Evolutionary conservation across 805 yeast genomes (phyloP), one percentile per base, ranked within the genome.

Genomic region (Danielia reshetovae): DNA sequence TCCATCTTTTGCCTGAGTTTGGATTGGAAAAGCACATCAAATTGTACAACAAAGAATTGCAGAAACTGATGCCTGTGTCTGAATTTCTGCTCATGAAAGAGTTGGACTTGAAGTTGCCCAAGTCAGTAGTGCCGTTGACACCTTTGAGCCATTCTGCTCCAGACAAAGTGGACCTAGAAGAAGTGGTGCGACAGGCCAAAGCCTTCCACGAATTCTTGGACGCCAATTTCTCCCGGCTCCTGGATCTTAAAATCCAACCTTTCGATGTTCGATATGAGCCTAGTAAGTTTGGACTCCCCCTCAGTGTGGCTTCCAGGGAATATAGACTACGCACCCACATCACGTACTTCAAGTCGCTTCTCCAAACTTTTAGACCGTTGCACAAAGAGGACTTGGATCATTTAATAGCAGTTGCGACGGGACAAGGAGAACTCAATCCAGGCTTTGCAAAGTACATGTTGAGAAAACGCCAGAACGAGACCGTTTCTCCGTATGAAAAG

Each of bases 231-330:
- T 18, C 36, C 4, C 18, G 7, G 5, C 30, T 62, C 5, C 47
- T 55, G 25, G 54, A 48, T 12, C 29, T 47, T 6, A 60, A 63
- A 32, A 35, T 63, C 1, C 52, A 40, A 4, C 52, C 57, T 4
- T 42, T 66, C 11, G 70, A 63, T 29, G 63, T 55, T 4, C 23
- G 53, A 2, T 63, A 58, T 32, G 55, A 58, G 17, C 50, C 65
- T 3, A 53, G 52, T 25, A 41, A 57, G 21, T 52, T 43, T 29
- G 70, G 64, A 1, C 35, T 45, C 5, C 70, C 72, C 1, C 34
- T 52, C 3, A 57, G 62, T 34, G 52, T 56, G 9, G 45, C 48
- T 3, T 43, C 43, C 15, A 36, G 63, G 25, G 61, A 65, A 35
- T 40, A 46, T 22, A 37, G 50, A n/a, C 45, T 65, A 16, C 46